Evolutionary conservation across 2,329 filamentous ascomycete genomes (phyloP), one percentile per base, ranked within the genome.

Genomic region (Sarocladium strictum): DNA sequence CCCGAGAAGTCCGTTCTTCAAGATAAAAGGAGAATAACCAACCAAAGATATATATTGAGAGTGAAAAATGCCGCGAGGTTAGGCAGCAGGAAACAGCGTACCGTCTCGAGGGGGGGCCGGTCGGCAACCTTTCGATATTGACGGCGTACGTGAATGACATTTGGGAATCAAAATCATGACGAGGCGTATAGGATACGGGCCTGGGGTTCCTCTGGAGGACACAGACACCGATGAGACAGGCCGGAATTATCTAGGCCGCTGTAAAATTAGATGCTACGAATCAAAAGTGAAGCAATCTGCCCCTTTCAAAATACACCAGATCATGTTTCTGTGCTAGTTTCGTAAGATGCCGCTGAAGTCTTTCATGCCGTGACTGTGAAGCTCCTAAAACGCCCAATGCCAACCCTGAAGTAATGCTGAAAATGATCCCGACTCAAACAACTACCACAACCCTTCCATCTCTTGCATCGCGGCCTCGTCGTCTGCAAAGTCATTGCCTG

Each of bases 391-490:
- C 38, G 26, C 47, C 35, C 19, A 40, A 12, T 70, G 40, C 19
- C 23, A 6, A 9, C n/a, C 11, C 23, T 6, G 17, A 45, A 45
- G 21, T 5, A 10, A 9, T 38, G 15, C 17, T 38, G 35, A 40
- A 15, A n/a, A n/a, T 40, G 9, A 7, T 19, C 37, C 37, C 17
- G 14, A n/a, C n/a, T n/a, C 14, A 15, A 40, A n/a, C 21, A 7
- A 23, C 23, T 50, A 79, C 77, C 76, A 82, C 23, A 80, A 58
- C 0, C 74, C 79, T 38, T 79, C 78, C 77, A 83, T 80, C 58
- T 82, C 82, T 35, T 78, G 81, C 82, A 90, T 85, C 1, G 79
- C 84, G 57, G 83, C 85, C 67, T 87, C 82, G 14, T 87, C 84
- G 54, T 85, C 84, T 1, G 76, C 79, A 64, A 80, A 84, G 23